Percentiles rank a stretch among this genome's conserved stretches.
Evolutionary conservation across 2,329 filamentous ascomycete genomes (phyloP).

Genomic region (Phyllosticta citriasiana): DNA sequence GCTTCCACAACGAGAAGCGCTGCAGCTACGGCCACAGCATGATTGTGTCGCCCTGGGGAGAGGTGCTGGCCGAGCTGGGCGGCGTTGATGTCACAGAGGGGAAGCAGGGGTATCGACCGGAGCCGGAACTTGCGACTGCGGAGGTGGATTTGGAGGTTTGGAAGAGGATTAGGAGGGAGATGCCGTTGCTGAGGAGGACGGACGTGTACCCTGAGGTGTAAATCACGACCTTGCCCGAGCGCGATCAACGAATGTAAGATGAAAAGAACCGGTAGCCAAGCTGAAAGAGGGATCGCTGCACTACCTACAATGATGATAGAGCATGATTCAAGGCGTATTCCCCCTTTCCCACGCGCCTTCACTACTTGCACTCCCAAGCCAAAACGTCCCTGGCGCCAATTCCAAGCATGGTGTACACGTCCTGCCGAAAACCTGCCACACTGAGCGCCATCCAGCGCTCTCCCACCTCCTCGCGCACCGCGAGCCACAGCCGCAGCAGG

Average conservation of each 20-base stretch:
- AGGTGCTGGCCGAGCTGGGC: slow-evolving; percentile 55
- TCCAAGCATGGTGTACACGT: slow-evolving; percentile 24
- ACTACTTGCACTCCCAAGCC: slow-evolving; percentile 22
- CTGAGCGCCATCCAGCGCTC: slow-evolving; percentile 23
- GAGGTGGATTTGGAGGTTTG: slow-evolving; percentile 50
- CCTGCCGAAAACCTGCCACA: slow-evolving; percentile 20
- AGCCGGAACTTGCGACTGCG: slow-evolving; percentile 35
- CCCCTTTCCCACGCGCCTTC: too few species aligned
- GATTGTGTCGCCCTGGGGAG: slow-evolving; percentile 80
- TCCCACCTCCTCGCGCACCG: slow-evolving; percentile 16
- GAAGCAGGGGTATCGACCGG: slow-evolving; percentile 19
- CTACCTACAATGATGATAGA: not conserved
- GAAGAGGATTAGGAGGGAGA: slow-evolving; percentile 43
- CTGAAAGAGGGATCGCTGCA: not conserved
- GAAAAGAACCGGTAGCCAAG: not conserved
- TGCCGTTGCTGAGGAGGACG: slow-evolving; percentile 48
- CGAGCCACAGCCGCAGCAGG: slow-evolving; percentile 20
- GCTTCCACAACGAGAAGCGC: slow-evolving; percentile 63
- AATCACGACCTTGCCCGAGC: not conserved
- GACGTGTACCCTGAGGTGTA: slow-evolving; percentile 26
- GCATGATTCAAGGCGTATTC: not conserved
- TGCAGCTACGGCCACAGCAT: slow-evolving; percentile 79
- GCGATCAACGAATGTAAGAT: not conserved
- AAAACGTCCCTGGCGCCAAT: slow-evolving; percentile 23
- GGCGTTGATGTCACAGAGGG: slow-evolving; percentile 37